A percentile compares a stretch with the other conserved stretches of the same genome.
These are phyloP conservation scores for Leishmania tropica DNA, from an alignment of 208 protist genomes.

Conservation along the genomic window DNA sequence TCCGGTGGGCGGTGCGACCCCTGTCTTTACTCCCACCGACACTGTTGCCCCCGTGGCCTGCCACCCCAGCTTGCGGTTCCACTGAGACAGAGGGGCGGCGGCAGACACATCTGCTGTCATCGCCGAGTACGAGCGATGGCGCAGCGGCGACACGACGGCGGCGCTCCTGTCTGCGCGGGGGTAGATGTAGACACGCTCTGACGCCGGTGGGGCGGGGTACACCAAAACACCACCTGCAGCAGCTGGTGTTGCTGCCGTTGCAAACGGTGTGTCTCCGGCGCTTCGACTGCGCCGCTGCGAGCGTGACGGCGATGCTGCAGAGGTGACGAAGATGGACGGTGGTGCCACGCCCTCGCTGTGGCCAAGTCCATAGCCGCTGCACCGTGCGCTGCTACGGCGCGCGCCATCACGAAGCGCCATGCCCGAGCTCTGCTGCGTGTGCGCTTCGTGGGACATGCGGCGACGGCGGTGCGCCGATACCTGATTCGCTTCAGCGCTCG, in stretches of 20 bases:
- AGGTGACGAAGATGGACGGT: background rate
- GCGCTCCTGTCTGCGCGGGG: background rate
- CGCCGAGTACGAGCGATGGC: background rate
- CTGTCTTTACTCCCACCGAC: no score
- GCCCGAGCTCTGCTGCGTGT: background rate
- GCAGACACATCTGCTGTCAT: background rate
- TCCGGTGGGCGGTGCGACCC: no score
- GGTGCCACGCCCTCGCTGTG: background rate
- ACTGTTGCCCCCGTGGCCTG: background rate
- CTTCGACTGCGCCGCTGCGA: background rate
- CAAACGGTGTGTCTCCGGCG: background rate
- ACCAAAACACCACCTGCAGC: background rate
- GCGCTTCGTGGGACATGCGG: background rate
- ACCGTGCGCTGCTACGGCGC: background rate
- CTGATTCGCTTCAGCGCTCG: background rate
- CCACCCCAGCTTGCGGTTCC: background rate
- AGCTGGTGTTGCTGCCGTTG: background rate
- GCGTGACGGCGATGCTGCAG: background rate
- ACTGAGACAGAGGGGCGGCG: background rate
- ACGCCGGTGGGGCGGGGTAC: conserved; percentile 9
- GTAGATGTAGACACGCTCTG: conserved; percentile 11
- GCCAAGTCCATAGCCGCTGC: background rate
- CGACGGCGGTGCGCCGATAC: no score
- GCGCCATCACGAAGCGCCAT: background rate
- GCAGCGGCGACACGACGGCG: conserved; percentile 5